A percentile compares a stretch with the other conserved stretches of the same genome.
These are phyloP conservation scores for Aechmea fasciata DNA, from an alignment of 176 grass and related monocot genomes.

Conservation along the genomic window DNA sequence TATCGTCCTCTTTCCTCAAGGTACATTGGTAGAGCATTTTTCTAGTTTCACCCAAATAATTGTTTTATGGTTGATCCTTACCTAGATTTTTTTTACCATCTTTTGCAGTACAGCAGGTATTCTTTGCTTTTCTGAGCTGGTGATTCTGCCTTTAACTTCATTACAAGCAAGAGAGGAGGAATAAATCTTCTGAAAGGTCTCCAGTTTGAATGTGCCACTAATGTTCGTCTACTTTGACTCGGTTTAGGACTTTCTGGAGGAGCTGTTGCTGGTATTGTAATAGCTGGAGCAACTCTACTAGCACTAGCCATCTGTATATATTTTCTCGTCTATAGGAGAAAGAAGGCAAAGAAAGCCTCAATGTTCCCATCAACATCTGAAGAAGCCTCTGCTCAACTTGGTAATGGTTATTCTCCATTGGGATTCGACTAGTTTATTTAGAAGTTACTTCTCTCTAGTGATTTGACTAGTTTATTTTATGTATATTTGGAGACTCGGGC, in stretches of 20 bases:
- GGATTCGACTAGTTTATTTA: not conserved
- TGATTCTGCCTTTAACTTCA: constrained; percentile 24
- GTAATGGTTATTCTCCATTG: constrained; percentile 19
- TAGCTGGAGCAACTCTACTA: constrained; percentile 33
- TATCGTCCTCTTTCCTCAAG: constrained; percentile 41
- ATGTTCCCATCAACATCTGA: constrained; percentile 44
- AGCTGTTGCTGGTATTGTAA: constrained; percentile 68
- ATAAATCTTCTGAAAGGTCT: not conserved
- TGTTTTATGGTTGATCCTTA: not conserved
- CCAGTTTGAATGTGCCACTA: constrained; percentile 9
- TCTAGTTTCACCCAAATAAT: not conserved
- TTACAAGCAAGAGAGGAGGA: not conserved
- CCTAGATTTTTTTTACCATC: constrained; percentile 25
- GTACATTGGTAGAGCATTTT: constrained; percentile 35
- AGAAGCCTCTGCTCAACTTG: constrained; percentile 32
- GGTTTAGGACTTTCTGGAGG: constrained; percentile 24
- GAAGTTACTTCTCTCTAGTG: not conserved
- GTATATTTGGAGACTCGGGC: not conserved
- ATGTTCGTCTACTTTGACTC: constrained; percentile 6
- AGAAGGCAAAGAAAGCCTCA: constrained; percentile 32
- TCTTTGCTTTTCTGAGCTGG: constrained; percentile 26
- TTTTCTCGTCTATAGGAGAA: constrained; percentile 44
- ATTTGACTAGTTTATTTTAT: not conserved
- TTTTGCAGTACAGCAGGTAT: constrained; percentile 60
- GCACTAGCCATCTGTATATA: constrained; percentile 23